These are phyloP conservation scores for Mortierella sp. DNA, from an alignment of 371 early-diverging fungal species.

Conservation along the genomic window DNA sequence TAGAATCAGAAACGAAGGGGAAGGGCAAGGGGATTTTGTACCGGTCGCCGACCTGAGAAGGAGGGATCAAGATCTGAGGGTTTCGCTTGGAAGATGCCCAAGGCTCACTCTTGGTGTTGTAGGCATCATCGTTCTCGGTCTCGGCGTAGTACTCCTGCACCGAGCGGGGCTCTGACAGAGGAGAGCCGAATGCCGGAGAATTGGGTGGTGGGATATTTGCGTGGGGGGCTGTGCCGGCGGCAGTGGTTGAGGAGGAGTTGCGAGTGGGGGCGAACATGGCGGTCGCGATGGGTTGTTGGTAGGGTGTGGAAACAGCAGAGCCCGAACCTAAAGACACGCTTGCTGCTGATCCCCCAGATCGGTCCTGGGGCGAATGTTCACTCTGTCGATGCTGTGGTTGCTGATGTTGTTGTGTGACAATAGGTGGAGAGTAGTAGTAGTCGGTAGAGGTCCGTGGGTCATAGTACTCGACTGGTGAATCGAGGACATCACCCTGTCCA, in stretches of 20 bases:
- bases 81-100: conserved; percentile 34
- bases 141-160: background rate
- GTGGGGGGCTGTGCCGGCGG: background rate
- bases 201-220: background rate
- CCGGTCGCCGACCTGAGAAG: too few relatives aligned
- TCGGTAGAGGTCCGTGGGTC: conserved; percentile 11
- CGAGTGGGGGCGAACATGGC: background rate
- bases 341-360: background rate
- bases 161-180: background rate
- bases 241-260: background rate
- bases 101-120: conserved; percentile 29
- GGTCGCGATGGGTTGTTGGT: background rate
- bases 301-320: background rate
- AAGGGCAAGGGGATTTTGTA: too few relatives aligned
- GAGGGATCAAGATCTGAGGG: conserved; percentile 21
- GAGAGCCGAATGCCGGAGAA: background rate
- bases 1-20: background rate
- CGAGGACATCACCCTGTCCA: background rate
- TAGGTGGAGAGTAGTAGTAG: background rate
- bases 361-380: background rate
- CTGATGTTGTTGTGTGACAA: background rate
- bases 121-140: conserved; percentile 3
- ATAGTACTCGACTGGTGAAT: conserved; percentile 30
- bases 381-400: background rate
- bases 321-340: background rate